Base-by-base conservation (phyloP, 1,139 yeast species). In the Geotrichum macrosporum region DNA sequence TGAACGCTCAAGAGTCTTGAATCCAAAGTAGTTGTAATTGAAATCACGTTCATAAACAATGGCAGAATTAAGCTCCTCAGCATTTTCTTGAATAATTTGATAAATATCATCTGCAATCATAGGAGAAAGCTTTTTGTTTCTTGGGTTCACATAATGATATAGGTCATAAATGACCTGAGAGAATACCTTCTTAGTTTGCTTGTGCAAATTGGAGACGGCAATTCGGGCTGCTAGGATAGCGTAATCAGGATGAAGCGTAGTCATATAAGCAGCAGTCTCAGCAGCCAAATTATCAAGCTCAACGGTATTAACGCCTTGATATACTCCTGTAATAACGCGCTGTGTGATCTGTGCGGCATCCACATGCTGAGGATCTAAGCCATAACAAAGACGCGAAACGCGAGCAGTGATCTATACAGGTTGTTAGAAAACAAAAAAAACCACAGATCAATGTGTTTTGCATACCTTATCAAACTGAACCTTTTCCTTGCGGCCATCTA, bases 261-360 rank as follows among this genome's bases (percentile, higher is more conserved):
- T 86, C 95, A 89, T 84, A 61, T 85, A 84, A 36, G 97, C 97
- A 50, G 96, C 94, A 34, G 97, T 88, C 70, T 92, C 98, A 35
- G 96, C 96, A 43, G 96, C 95, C 50, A 92, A 76, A 69, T 92
- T 88, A 59, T 85, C 92, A 55, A 89, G 76, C 67, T 88, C 97
- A 55, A 85, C 78, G 50, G 98, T 92, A 61, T 92, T 88, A 47
- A 92, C 98, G 59, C 98, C 98, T 62, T 88, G 95, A 71, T 87
- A 87, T 47, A 87, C 94, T 57, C 95, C 96, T 21, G 89, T 77
- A 55, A 85, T 85, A 57, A 85, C 88, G 63, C 89, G 76, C 67
- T 86, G 95, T 31, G 96, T 86, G 67, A 87, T 84, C 57, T 86
- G 82, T 47, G 83, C 94, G 41, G 95, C 86, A 62, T 87, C 95